Evolutionary conservation across 306 rosid species (phyloP), one percentile per base, ranked within the genome.

Genomic region (Cucumis hystrix): DNA sequence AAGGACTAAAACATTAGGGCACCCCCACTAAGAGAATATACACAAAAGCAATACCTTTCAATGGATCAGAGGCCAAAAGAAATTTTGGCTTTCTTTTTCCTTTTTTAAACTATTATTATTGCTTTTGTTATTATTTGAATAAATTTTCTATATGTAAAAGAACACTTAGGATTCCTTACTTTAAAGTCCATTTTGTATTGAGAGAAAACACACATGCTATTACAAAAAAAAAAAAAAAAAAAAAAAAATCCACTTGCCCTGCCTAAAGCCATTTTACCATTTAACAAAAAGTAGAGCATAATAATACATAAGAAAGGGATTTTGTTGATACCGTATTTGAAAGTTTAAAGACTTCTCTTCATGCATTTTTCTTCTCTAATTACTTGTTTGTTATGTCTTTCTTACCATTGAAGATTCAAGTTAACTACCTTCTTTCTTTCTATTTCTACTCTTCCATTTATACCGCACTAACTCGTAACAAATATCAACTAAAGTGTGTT

Each of bases 91-190:
- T 87, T 23, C 25, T 23, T 23, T 23, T 23, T 23, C 25, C 25
- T 88, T 12, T 12, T 69, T 43, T 45, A 21, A 23, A 23, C 25
- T 23, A 23, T 23, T 23, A 23, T 23, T 23, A 23, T 23, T 23
- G 25, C 1, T 23, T 1, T 2, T 30, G 2, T 30, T 30, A 30
- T 30, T 30, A 30, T 30, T 30, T 30, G 33, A 30, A 30, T 20
- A n/a, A 33, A 2, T 33, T 33, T n/a, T 41, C 12, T 68, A 54
- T 4, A 12, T 47, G 5, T 47, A 12, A 47, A 47, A 47, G 16
- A 11, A 77, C 64, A 84, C 97, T 86, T 91, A 62, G 96, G 96
- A 89, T 90, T 88, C 96, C 91, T 86, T 76, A 59, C 96, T 89
- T 93, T 83, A 84, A 78, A 82, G 75, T 51, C 79, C 80, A 79